These are phyloP conservation scores for Diaporthe destruens DNA, from an alignment of 2,329 filamentous ascomycete genomes.

Conservation along the genomic window DNA sequence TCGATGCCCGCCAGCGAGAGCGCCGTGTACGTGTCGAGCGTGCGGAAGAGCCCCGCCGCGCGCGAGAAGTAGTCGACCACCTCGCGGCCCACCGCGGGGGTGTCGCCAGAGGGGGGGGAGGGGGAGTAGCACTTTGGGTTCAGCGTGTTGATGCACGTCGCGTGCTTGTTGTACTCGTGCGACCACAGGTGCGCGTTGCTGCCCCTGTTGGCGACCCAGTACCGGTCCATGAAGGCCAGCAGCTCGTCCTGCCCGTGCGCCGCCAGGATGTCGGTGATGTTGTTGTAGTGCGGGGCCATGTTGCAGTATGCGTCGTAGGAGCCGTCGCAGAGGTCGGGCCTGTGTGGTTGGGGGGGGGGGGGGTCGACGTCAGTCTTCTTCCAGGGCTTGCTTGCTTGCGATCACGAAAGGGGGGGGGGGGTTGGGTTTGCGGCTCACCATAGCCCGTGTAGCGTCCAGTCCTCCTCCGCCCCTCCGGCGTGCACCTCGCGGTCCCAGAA, in stretches of 20 bases:
- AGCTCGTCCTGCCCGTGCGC: slow-evolving; percentile 56
- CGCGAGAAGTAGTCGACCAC: slow-evolving; percentile 61
- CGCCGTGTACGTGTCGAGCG: slow-evolving; percentile 58
- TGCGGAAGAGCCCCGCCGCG: slow-evolving; percentile 57
- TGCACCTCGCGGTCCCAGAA: slow-evolving; percentile 59
- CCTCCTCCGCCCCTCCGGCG: slow-evolving; percentile 55
- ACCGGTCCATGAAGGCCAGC: slow-evolving; percentile 56
- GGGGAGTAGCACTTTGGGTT: slow-evolving; percentile 70
- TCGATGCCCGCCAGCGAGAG: slow-evolving; percentile 54
- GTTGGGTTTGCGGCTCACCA: slow-evolving; percentile 51
- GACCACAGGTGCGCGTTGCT: slow-evolving; percentile 69
- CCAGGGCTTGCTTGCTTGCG: not conserved
- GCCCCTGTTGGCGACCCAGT: slow-evolving; percentile 57
- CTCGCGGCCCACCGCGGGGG: slow-evolving; percentile 51
- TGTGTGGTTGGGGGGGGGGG: slow-evolving; percentile 36
- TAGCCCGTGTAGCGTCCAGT: slow-evolving; percentile 60
- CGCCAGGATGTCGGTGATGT: slow-evolving; percentile 57
- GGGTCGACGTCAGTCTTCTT: not conserved
- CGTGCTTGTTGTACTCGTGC: slow-evolving; percentile 80
- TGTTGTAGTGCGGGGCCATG: slow-evolving; percentile 57
- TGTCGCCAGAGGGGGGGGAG: too few relatives aligned
- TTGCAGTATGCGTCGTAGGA: slow-evolving; percentile 58
- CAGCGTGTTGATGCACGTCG: slow-evolving; percentile 79
- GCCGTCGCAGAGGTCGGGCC: slow-evolving; percentile 60
- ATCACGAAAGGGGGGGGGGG: not conserved